Base-by-base conservation (phyloP, 805 yeast genomes). In the Dipodascus albidus region DNA sequence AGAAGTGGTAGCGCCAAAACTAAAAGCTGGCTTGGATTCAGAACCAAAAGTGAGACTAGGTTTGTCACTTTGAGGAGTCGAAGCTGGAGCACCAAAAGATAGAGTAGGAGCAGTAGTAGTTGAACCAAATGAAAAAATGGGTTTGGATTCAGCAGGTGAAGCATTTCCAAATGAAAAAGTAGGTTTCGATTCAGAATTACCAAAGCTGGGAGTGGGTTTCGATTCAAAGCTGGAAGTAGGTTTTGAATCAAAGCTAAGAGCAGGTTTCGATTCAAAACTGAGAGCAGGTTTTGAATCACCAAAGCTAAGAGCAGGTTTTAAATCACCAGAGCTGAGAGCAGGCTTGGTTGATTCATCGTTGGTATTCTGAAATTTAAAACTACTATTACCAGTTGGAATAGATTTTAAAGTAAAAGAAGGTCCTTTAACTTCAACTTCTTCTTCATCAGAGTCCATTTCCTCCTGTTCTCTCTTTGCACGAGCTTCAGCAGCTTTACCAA, bases 41-140 rank as follows among this genome's bases (percentile, higher is more conserved):
- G 68, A 67, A 1, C 69, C 68, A 31, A 64, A 64, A 1, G 70
- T 55, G 24, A 70, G 66, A n/a, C 58, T 52, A 1, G 60, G 17
- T 21, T 51, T 54, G 3, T 52, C 58, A 4, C 51, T 52, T 20
- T 47, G 55, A 8, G 20, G 56, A 3, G 48, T 55, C n/a, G 8
- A 21, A 3, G 61, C 35, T 15, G 56, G 24, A 2, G 64, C 44
- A 17, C 57, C 56, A 47, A 59, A 56, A 9, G 55, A 44, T 55
- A 62, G 61, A 17, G 50, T 50, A 3, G 63, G 59, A 38, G 55
- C 58, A 6, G 52, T 51, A 2, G 57, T 27, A 2, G 41, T 19
- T 38, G 48, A 41, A 2, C 55, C 48, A n/a, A 33, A 27, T 23
- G 50, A 23, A 8, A 59, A 49, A 33, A 52, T 51, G 9, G 57